Evolutionary conservation across 305 asterid genomes (phyloP).

Genomic region (Solanum hybrid): DNA sequence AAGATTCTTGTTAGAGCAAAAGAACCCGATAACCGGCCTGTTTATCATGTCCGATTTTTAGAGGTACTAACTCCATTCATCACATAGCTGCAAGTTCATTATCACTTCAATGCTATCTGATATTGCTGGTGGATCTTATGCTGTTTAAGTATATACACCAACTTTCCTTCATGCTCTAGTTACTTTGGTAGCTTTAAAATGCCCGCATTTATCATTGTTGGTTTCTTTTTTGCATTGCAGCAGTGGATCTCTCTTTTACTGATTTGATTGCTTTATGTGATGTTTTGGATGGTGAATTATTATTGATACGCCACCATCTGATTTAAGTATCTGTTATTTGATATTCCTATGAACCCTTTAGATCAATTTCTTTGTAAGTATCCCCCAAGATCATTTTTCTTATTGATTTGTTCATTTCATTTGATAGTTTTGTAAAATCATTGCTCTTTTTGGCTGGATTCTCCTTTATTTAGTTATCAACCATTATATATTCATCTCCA

Average conservation of each 20-base stretch:
- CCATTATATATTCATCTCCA: neutral
- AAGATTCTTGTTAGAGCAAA: conserved; percentile 73
- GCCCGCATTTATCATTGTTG: neutral
- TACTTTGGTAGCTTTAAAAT: neutral
- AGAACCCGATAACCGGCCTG: conserved; percentile 64
- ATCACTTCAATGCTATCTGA: neutral
- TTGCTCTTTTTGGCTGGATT: neutral
- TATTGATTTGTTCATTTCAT: neutral
- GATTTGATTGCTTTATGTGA: neutral
- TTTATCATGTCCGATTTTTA: conserved; percentile 59
- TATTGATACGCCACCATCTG: neutral
- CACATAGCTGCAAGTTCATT: neutral
- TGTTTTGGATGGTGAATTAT: neutral
- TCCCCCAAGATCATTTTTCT: neutral
- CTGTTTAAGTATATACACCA: neutral
- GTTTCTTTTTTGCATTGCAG: neutral
- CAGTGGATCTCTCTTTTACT: neutral
- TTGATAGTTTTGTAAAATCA: neutral
- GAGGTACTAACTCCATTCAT: conserved; percentile 40
- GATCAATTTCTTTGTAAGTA: neutral
- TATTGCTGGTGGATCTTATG: neutral
- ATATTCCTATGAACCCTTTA: neutral
- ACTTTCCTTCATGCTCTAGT: neutral
- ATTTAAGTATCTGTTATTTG: neutral
- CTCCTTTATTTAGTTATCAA: neutral